These are phyloP conservation scores for Halteria grandinella DNA, from an alignment of 73 alveolate genomes.

Conservation along the genomic window DNA sequence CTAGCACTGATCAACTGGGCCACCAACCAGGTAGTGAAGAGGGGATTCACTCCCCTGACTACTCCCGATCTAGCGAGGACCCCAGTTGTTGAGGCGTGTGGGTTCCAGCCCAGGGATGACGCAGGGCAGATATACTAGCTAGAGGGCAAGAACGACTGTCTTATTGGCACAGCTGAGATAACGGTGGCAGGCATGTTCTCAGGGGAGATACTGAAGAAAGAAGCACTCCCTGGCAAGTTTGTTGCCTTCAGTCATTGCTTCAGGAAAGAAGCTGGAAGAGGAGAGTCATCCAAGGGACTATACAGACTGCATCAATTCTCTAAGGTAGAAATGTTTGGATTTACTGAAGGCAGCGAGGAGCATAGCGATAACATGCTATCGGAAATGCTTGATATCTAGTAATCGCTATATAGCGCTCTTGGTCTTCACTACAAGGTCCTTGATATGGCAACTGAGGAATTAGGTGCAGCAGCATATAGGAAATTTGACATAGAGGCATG, in stretches of 20 bases:
- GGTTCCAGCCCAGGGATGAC: constrained; percentile 89
- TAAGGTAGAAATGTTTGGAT: constrained; percentile 85
- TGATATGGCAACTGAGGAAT: constrained; percentile 89
- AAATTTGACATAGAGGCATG: constrained; percentile 89
- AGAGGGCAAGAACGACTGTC: constrained; percentile 64
- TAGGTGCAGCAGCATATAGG: constrained; percentile 88
- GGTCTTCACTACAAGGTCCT: constrained; percentile 82
- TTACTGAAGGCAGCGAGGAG: constrained; percentile 42
- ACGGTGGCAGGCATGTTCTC: constrained; percentile 84
- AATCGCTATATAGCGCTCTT: constrained; percentile 61
- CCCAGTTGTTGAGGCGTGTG: constrained; percentile 82
- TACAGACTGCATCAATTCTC: constrained; percentile 88
- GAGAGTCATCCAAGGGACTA: constrained; percentile 69
- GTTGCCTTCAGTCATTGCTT: constrained; percentile 87
- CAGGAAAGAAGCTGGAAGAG: constrained; percentile 87
- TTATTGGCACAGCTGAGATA: constrained; percentile 86
- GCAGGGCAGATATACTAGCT: constrained; percentile 69
- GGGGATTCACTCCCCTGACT: constrained; percentile 79
- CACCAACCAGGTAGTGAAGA: constrained; percentile 40
- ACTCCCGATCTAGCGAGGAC: constrained; percentile 86
- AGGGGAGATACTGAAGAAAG: constrained; percentile 54
- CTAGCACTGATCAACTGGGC: constrained; percentile 84
- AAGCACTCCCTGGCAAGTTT: constrained; percentile 72
- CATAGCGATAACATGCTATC: constrained; percentile 80
- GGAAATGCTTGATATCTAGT: constrained; percentile 80